Evolutionary conservation across 495 filamentous ascomycete species (phyloP), one percentile per base, ranked within the genome.

Genomic region (Evernia prunastri): DNA sequence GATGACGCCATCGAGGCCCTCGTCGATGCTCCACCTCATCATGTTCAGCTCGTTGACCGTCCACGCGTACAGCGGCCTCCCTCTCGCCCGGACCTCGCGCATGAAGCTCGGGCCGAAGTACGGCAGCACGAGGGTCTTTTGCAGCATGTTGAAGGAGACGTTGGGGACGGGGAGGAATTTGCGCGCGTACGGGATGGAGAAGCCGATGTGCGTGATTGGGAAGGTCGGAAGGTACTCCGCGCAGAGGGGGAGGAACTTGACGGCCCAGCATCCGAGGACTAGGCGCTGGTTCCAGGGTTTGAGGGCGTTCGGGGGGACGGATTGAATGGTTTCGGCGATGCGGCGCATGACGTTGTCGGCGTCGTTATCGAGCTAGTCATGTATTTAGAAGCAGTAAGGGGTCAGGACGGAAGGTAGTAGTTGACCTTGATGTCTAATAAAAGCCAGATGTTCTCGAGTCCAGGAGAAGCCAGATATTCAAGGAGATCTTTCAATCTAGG

Each of bases 351-450:
- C 76, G n/a, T 81, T 76, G 9, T 84, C 80, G 6, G 88, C 76
- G 64, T 93, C 80, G 69, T 95, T 88, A 70, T 87, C 81, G 17
- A 82, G 72, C 83, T 87, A 73, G 75, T 33, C n/a, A 40, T 39
- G 7, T 18, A 49, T 11, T 43, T 58, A 63, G 64, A 61, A 60
- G 59, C 35, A 13, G 45, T 60, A 17, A 11, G 59, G n/a, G n/a
- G 13, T n/a, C 10, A 9, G 12, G 13, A n/a, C 7, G 18, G 60
- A 54, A 36, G 9, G 54, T 43, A 36, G 25, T 59, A 56, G 12
- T 74, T n/a, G n/a, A 90, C 86, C 75, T 97, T 97, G 69, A 97
- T 89, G 72, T 97, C 93, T 0, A 97, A 78, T 51, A 97, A 73
- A 4, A 92, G 58, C 92, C 93, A 96, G 7, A 91, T 76, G 47